phyloP scores from a whole-genome alignment of 1,139 yeast species.

The Candida neerlandica region DNA sequence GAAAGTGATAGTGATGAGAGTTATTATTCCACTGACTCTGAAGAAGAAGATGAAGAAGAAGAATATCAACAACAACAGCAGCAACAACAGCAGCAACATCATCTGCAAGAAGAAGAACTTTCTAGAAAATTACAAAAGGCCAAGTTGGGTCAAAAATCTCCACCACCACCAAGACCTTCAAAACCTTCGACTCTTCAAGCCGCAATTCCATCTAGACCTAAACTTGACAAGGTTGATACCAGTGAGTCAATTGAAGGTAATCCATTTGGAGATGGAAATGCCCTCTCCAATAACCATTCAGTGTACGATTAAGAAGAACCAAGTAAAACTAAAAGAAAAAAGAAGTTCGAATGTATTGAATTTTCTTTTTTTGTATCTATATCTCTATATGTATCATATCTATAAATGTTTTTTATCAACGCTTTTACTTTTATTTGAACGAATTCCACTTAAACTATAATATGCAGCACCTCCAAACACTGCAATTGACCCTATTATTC shows the following conservation, averaged over 20 bases:
- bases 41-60: slow-evolving; percentile 29
- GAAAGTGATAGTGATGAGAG: slow-evolving; percentile 29
- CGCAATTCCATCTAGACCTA: slow-evolving; percentile 15
- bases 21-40: slow-evolving; percentile 52
- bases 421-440: slow-evolving; percentile 2
- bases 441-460: slow-evolving; percentile 28
- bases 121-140: slow-evolving; percentile 21
- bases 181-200: slow-evolving; percentile 25
- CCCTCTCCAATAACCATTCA: slow-evolving; percentile 29
- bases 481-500: slow-evolving; percentile 47
- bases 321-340: too few species aligned
- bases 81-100: slow-evolving; percentile 23
- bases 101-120: slow-evolving; percentile 22
- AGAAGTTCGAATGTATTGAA: too few species aligned
- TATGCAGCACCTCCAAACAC: slow-evolving; percentile 59
- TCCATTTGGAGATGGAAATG: slow-evolving; percentile 73
- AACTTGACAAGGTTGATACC: slow-evolving; percentile 26
- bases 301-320: slow-evolving; percentile 18
- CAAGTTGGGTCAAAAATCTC: slow-evolving; percentile 20
- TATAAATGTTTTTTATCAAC: slow-evolving; percentile 4
- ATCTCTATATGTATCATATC: background rate
- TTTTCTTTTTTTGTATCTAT: background rate
- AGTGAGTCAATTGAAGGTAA: slow-evolving; percentile 45
- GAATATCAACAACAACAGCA: slow-evolving; percentile 27
- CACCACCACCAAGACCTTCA: slow-evolving; percentile 40